A percentile compares a stretch with the other conserved stretches of the same genome.
Evolutionary conservation across 768 basidiomycete species (phyloP).

Genomic region (Leucocoprinus leucothites): DNA sequence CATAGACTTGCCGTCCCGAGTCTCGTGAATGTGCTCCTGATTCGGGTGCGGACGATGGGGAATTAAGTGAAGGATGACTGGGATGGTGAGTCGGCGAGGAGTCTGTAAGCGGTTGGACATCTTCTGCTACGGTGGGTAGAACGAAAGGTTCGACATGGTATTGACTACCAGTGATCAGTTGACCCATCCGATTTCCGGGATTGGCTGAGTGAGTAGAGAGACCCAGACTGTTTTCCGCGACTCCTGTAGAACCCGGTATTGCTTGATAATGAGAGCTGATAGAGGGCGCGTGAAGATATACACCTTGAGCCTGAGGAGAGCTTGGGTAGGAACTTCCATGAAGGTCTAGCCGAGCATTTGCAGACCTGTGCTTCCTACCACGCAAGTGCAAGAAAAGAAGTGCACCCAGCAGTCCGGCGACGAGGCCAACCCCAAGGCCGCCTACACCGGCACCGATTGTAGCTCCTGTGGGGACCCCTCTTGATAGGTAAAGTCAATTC

Average conservation of each 20-base stretch:
- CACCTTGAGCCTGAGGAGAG: conserved; percentile 21
- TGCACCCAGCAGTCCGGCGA: conserved; percentile 29
- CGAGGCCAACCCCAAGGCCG: conserved; percentile 34
- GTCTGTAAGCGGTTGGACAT: conserved; percentile 20
- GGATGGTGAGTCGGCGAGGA: conserved; percentile 10
- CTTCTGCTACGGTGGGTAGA: conserved; percentile 29
- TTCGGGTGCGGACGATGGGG: conserved; percentile 9
- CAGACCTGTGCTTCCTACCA: conserved; percentile 18
- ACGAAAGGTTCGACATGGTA: conserved; percentile 45
- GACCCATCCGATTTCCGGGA: background rate
- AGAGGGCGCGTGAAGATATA: conserved; percentile 16
- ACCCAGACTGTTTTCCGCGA: conserved; percentile 15
- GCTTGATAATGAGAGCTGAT: conserved; percentile 24
- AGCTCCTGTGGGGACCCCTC: conserved; percentile 20
- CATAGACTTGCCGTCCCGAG: conserved; percentile 39
- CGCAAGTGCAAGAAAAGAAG: conserved; percentile 29
- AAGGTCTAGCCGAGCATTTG: conserved; percentile 25
- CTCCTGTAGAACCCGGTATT: conserved; percentile 22
- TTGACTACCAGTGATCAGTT: conserved; percentile 7
- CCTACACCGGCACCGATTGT: conserved; percentile 37
- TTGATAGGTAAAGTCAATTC: background rate
- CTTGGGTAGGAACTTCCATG: conserved; percentile 18
- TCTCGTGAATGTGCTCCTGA: conserved; percentile 6
- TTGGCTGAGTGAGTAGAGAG: conserved; percentile 11
- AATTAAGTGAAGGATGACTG: conserved; percentile 13